A percentile compares a stretch with the other conserved stretches of the same genome.
Conservation (phyloP, 345 rosid genomes). For the Moricandia arvensis region DNA sequence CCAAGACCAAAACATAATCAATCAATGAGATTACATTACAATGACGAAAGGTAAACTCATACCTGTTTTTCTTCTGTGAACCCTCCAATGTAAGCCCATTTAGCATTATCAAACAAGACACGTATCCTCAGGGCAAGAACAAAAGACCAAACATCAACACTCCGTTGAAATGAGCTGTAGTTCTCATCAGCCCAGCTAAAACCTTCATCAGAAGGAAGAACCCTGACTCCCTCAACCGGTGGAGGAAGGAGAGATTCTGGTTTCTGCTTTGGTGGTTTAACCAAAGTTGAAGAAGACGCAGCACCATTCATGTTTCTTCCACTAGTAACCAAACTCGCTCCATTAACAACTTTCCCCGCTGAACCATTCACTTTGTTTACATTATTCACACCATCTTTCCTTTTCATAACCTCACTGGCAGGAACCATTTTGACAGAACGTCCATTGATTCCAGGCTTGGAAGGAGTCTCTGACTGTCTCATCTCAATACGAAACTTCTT, state of each 20-base stretch:
- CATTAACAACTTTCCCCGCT: slow-evolving; percentile 52
- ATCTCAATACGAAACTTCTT: slow-evolving; percentile 49
- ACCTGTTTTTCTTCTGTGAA: slow-evolving; percentile 88
- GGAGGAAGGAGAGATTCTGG: slow-evolving; percentile 49
- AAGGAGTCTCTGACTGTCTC: slow-evolving; percentile 56
- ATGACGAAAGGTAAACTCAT: slow-evolving; percentile 11
- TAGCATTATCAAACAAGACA: slow-evolving; percentile 73
- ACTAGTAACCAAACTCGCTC: slow-evolving; percentile 52
- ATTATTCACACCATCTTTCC: slow-evolving; percentile 41
- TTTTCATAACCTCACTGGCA: slow-evolving; percentile 58
- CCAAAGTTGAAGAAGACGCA: slow-evolving; percentile 38
- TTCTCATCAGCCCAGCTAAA: slow-evolving; percentile 97
- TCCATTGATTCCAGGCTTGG: slow-evolving; percentile 57
- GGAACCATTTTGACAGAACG: slow-evolving; percentile 80
- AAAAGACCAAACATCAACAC: slow-evolving; percentile 89
- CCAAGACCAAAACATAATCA: slow-evolving; percentile 5
- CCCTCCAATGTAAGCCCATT: slow-evolving; percentile 79
- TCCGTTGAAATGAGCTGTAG: slow-evolving; percentile 68
- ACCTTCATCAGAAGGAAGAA: slow-evolving; percentile 86
- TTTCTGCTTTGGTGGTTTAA: slow-evolving; percentile 45
- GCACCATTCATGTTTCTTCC: slow-evolving; percentile 37
- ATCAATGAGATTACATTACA: neutral
- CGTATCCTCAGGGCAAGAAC: slow-evolving; percentile 69
- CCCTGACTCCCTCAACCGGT: slow-evolving; percentile 57
- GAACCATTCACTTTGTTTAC: slow-evolving; percentile 59